Conservation (phyloP, 108 stramenopile species). For the Nitzschia putrida region DNA sequence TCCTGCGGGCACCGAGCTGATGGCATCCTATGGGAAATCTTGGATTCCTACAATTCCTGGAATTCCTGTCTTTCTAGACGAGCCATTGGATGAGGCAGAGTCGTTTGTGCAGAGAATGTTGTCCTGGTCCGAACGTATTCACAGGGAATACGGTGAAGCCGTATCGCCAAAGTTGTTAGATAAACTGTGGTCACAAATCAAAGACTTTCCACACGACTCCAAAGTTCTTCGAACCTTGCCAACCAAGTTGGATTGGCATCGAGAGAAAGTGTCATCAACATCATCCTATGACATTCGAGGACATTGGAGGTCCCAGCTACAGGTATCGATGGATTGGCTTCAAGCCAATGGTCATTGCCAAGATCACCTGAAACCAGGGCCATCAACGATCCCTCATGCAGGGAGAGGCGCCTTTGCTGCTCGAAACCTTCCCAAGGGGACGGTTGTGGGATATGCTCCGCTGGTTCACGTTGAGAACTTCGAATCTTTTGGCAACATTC, state of each 20-base stretch:
- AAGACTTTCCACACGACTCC: constrained; percentile 41
- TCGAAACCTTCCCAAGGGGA: constrained; percentile 67
- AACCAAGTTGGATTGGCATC: constrained; percentile 15
- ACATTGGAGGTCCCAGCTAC: constrained; percentile 25
- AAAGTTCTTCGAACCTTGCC: constrained; percentile 33
- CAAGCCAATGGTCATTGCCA: constrained; percentile 72
- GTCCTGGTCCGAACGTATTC: constrained; percentile 31
- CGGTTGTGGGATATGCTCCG: constrained; percentile 78
- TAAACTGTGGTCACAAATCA: constrained; percentile 36
- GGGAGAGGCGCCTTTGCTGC: constrained; percentile 85
- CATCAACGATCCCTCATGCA: constrained; percentile 71
- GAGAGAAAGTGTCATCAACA: background rate
- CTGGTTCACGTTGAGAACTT: constrained; percentile 50
- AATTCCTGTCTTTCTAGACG: constrained; percentile 40
- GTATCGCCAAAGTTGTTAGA: constrained; percentile 34
- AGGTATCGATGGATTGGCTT: constrained; percentile 57
- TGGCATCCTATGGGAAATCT: constrained; percentile 63
- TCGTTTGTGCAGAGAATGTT: constrained; percentile 32
- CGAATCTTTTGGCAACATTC: constrained; percentile 23
- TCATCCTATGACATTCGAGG: background rate
- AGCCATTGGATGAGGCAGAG: constrained; percentile 46
- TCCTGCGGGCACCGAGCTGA: constrained; percentile 63
- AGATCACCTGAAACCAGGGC: constrained; percentile 70
- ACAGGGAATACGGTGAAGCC: constrained; percentile 8
- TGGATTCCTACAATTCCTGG: constrained; percentile 62